Conservation (phyloP, 2,329 filamentous ascomycete species). For the Ophioceras dolichostomum region DNA sequence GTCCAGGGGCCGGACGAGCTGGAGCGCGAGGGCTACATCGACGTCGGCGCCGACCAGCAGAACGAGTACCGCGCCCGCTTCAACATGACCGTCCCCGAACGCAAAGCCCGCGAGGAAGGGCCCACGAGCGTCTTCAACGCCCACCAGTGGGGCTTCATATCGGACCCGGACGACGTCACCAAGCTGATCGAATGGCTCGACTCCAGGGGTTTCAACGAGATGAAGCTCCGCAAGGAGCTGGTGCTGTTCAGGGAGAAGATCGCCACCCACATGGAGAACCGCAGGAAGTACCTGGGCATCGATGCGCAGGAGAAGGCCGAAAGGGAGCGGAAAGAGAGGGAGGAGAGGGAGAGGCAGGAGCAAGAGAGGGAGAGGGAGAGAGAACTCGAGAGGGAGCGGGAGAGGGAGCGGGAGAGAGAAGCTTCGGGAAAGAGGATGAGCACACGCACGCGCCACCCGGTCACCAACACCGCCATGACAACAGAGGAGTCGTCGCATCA, state of each 20-base stretch:
- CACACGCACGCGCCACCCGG: slow-evolving; percentile 22
- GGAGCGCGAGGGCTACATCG: slow-evolving; percentile 76
- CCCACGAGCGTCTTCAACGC: slow-evolving; percentile 65
- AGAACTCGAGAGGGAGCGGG: neutral
- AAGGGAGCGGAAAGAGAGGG: slow-evolving; percentile 13
- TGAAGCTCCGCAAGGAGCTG: slow-evolving; percentile 80
- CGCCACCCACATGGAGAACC: slow-evolving; percentile 64
- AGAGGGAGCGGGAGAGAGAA: slow-evolving; percentile 2
- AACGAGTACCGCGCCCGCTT: slow-evolving; percentile 67
- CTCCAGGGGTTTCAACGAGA: slow-evolving; percentile 71
- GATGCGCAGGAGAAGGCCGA: slow-evolving; percentile 23
- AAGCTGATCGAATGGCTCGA: slow-evolving; percentile 81
- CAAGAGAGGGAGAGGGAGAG: slow-evolving; percentile 12
- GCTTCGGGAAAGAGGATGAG: slow-evolving; percentile 25
- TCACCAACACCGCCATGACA: slow-evolving; percentile 26
- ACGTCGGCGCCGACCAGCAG: slow-evolving; percentile 58
- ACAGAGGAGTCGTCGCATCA: too few species aligned
- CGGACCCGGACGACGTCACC: slow-evolving; percentile 67
- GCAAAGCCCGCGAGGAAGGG: slow-evolving; percentile 79
- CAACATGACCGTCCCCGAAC: slow-evolving; percentile 71
- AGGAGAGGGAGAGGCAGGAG: slow-evolving; percentile 1
- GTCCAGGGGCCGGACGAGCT: slow-evolving; percentile 89
- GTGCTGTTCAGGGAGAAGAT: slow-evolving; percentile 66
- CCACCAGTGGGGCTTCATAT: slow-evolving; percentile 82
- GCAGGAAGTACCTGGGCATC: slow-evolving; percentile 54